Percentiles rank a stretch among this genome's conserved stretches.
These are phyloP conservation scores for Entamoeba moshkovskii DNA, from an alignment of 208 protist species.

Conservation along the genomic window DNA sequence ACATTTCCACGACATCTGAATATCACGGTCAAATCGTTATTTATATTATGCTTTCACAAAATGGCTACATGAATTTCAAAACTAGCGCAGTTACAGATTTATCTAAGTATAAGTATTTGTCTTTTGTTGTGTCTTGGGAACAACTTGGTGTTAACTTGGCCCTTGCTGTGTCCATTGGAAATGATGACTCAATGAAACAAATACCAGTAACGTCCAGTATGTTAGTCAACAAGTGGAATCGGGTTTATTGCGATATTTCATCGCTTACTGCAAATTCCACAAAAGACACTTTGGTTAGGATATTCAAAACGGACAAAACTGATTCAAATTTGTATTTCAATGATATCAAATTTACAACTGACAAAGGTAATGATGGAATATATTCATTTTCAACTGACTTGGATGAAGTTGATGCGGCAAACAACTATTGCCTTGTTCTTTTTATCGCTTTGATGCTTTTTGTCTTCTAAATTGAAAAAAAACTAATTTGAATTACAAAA, in stretches of 20 bases:
- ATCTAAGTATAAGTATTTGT: neutral
- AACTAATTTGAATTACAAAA: too few species aligned
- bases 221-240: neutral
- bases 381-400: neutral
- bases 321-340: neutral
- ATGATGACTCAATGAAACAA: neutral
- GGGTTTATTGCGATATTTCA: neutral
- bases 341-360: neutral
- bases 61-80: neutral
- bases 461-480: too few species aligned
- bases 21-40: neutral
- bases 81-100: neutral
- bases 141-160: neutral
- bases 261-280: neutral
- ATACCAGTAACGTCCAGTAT: neutral
- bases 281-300: neutral
- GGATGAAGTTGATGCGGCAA: neutral
- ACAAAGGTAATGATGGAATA: neutral
- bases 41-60: neutral
- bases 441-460: too few species aligned
- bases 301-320: neutral
- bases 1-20: neutral
- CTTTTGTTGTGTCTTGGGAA: neutral
- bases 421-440: too few species aligned
- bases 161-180: neutral